Evolutionary conservation across 139 green algal species (phyloP).

Genomic region (Trebouxia sp.): DNA sequence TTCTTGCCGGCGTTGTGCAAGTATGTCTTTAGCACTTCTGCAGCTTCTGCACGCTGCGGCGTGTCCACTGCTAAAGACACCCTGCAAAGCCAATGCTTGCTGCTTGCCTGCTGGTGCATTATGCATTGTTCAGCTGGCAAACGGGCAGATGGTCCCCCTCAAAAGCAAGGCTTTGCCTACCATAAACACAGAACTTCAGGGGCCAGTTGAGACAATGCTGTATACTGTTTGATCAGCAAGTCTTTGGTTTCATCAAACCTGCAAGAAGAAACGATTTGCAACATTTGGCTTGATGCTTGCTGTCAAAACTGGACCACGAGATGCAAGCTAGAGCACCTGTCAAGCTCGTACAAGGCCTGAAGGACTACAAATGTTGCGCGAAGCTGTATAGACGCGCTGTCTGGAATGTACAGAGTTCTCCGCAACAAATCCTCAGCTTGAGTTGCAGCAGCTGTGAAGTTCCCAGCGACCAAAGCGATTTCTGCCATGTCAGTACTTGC

Average conservation of each 20-base stretch:
- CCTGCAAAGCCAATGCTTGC: neutral
- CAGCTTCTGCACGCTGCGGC: neutral
- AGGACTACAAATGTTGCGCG: slow-evolving; percentile 14
- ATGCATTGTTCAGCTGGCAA: neutral
- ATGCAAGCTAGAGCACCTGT: slow-evolving; percentile 2
- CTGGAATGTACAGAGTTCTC: slow-evolving; percentile 8
- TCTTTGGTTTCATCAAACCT: neutral
- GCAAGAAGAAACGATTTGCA: neutral
- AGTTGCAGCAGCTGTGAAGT: neutral
- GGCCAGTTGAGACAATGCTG: neutral
- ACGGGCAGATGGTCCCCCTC: too few species aligned
- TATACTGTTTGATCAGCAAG: neutral
- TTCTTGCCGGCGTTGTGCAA: neutral
- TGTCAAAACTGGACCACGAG: neutral
- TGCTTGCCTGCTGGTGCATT: neutral
- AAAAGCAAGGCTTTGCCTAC: neutral
- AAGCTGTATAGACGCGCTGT: neutral
- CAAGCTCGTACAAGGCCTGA: slow-evolving; percentile 20
- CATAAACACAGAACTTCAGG: neutral
- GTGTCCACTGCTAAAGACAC: slow-evolving; percentile 13
- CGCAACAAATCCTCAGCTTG: neutral
- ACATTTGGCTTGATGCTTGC: neutral
- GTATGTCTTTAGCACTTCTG: neutral
- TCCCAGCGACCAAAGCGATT: neutral
- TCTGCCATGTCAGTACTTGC: neutral